These are phyloP conservation scores for Phytophthora sp. DNA, from an alignment of 352 stramenopile species.

Conservation along the genomic window DNA sequence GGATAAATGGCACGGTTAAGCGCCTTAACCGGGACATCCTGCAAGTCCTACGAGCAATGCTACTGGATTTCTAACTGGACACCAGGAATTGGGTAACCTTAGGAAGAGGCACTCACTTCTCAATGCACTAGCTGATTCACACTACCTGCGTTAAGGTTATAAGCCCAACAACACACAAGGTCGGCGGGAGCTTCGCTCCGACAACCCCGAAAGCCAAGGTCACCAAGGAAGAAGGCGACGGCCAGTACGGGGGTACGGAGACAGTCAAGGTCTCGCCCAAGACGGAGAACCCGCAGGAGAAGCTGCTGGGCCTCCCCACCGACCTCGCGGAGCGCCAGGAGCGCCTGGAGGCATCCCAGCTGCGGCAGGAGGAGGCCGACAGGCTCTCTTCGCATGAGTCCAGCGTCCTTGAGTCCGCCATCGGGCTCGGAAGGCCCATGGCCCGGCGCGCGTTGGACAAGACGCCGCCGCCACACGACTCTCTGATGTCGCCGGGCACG, in stretches of 20 bases:
- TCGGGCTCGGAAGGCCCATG: background rate
- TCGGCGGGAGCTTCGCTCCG: background rate
- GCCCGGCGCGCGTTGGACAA: background rate
- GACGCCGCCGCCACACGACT: background rate
- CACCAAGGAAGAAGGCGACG: background rate
- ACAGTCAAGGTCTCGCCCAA: background rate
- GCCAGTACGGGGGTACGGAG: background rate
- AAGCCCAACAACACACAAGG: background rate
- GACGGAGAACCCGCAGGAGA: background rate
- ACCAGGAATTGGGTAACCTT: slow-evolving; percentile 4
- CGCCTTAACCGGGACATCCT: slow-evolving; percentile 26
- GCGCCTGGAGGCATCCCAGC: background rate
- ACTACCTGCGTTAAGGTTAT: too few species aligned
- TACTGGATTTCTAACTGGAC: slow-evolving; percentile 27
- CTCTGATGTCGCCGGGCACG: background rate
- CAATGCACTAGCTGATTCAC: too few species aligned
- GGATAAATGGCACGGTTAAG: slow-evolving; percentile 24
- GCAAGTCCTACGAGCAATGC: slow-evolving; percentile 1
- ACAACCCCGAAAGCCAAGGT: slow-evolving; percentile 3
- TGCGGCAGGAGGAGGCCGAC: background rate
- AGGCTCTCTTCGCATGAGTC: background rate
- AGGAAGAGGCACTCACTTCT: too few species aligned
- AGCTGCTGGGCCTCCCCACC: slow-evolving; percentile 1
- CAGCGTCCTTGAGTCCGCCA: background rate
- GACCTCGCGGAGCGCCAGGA: background rate